Evolutionary conservation across 352 stramenopile genomes (phyloP).

Genomic region (Phytophthora boehmeriae): DNA sequence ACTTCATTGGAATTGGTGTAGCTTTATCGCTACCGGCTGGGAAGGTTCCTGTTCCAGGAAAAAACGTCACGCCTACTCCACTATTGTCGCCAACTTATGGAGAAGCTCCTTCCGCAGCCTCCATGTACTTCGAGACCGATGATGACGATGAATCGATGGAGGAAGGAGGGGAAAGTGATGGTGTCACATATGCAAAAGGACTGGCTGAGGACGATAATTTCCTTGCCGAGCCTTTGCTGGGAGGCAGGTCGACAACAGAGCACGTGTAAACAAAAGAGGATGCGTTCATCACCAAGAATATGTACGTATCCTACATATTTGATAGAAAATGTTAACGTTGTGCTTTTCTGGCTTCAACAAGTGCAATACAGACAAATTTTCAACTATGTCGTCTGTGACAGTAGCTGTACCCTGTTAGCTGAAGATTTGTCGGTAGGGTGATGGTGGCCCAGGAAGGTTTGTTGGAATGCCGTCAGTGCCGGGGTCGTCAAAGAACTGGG

Average conservation of each 20-base stretch:
- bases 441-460: constrained; percentile 26
- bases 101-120: constrained; percentile 34
- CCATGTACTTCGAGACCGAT: constrained; percentile 60
- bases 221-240: constrained; percentile 58
- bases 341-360: constrained; percentile 15
- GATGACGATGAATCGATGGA: constrained; percentile 39
- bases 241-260: constrained; percentile 10
- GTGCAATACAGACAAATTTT: constrained; percentile 2
- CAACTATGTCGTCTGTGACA: constrained; percentile 16
- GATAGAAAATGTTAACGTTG: not conserved
- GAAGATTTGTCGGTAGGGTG: constrained; percentile 35
- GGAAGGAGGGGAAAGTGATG: constrained; percentile 13
- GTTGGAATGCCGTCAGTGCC: constrained; percentile 24
- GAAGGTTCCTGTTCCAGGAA: constrained; percentile 17
- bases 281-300: not conserved
- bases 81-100: constrained; percentile 54
- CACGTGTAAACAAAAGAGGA: constrained; percentile 17
- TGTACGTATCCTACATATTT: constrained; percentile 1
- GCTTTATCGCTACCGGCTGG: constrained; percentile 48
- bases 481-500: constrained; percentile 32
- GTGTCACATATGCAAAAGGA: constrained; percentile 30
- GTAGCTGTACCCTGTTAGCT: not conserved
- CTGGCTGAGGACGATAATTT: constrained; percentile 28
- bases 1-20: constrained; percentile 51
- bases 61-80: constrained; percentile 21